Evolutionary conservation across 306 rosid genomes (phyloP).

Genomic region (Castanea crenata): DNA sequence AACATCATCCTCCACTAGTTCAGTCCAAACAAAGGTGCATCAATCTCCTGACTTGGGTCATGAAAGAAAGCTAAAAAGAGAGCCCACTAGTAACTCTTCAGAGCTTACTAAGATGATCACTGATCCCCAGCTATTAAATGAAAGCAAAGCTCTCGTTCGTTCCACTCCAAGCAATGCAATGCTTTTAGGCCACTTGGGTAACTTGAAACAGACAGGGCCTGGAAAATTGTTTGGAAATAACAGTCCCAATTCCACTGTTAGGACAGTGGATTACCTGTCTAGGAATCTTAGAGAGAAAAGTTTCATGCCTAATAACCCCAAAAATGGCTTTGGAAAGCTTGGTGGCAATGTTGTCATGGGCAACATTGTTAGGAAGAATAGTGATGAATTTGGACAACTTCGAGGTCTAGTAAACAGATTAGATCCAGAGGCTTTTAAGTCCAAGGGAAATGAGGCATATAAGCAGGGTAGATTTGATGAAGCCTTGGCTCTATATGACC

Average conservation of each 20-base stretch:
- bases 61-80: slow-evolving; percentile 31
- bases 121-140: slow-evolving; percentile 22
- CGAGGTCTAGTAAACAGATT: slow-evolving; percentile 36
- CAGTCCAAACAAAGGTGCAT: slow-evolving; percentile 29
- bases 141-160: slow-evolving; percentile 34
- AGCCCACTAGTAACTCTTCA: slow-evolving; percentile 20
- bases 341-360: slow-evolving; percentile 53
- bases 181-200: slow-evolving; percentile 26
- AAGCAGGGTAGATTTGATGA: slow-evolving; percentile 61
- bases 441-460: slow-evolving; percentile 84
- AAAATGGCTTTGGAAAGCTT: slow-evolving; percentile 17
- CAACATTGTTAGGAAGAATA: slow-evolving; percentile 69
- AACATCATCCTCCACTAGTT: slow-evolving; percentile 49
- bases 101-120: slow-evolving; percentile 45
- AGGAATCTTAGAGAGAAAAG: slow-evolving; percentile 30
- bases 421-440: slow-evolving; percentile 76
- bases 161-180: slow-evolving; percentile 11
- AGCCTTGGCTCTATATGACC: slow-evolving; percentile 69
- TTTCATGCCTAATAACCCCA: slow-evolving; percentile 12
- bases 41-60: slow-evolving; percentile 23
- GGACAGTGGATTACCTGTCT: slow-evolving; percentile 22
- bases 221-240: slow-evolving; percentile 36
- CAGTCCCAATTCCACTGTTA: slow-evolving; percentile 41
- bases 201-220: slow-evolving; percentile 47
- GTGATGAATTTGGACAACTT: slow-evolving; percentile 39